phyloP scores from a whole-genome alignment of 805 yeast species.

The Teunomyces stri region DNA sequence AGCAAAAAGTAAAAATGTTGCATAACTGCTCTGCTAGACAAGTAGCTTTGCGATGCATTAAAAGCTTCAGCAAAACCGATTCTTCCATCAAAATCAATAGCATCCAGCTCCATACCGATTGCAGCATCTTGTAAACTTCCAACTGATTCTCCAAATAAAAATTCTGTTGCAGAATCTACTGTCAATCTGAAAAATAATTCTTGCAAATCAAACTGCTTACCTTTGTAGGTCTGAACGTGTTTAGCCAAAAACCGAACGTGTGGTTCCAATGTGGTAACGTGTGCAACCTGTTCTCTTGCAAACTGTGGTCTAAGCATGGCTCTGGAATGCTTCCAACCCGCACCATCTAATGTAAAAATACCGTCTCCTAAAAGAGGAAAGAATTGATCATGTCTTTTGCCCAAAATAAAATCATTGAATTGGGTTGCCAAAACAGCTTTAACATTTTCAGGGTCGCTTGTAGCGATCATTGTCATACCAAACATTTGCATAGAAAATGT shows the following conservation, averaged over 20 bases:
- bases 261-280: slow-evolving; percentile 38
- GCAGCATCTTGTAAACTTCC: slow-evolving; percentile 21
- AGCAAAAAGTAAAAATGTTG: slow-evolving; percentile 16
- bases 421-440: slow-evolving; percentile 44
- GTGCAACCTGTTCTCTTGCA: slow-evolving; percentile 43
- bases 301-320: slow-evolving; percentile 46
- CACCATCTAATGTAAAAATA: slow-evolving; percentile 41
- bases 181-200: slow-evolving; percentile 38
- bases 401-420: slow-evolving; percentile 40
- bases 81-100: slow-evolving; percentile 28
- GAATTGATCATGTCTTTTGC: slow-evolving; percentile 37
- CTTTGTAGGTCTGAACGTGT: slow-evolving; percentile 27
- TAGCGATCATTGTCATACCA: slow-evolving; percentile 20
- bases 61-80: slow-evolving; percentile 34
- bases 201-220: slow-evolving; percentile 35
- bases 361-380: slow-evolving; percentile 42
- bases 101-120: slow-evolving; percentile 12
- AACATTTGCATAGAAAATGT: slow-evolving; percentile 11
- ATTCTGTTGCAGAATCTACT: slow-evolving; percentile 41
- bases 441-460: slow-evolving; percentile 41
- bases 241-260: slow-evolving; percentile 35
- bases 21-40: slow-evolving; percentile 24
- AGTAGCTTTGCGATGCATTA: slow-evolving; percentile 29
- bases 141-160: slow-evolving; percentile 41
- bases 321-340: slow-evolving; percentile 44